Base-by-base conservation (phyloP, 495 filamentous ascomycete genomes). In the Penicillium atrosanguineum region DNA sequence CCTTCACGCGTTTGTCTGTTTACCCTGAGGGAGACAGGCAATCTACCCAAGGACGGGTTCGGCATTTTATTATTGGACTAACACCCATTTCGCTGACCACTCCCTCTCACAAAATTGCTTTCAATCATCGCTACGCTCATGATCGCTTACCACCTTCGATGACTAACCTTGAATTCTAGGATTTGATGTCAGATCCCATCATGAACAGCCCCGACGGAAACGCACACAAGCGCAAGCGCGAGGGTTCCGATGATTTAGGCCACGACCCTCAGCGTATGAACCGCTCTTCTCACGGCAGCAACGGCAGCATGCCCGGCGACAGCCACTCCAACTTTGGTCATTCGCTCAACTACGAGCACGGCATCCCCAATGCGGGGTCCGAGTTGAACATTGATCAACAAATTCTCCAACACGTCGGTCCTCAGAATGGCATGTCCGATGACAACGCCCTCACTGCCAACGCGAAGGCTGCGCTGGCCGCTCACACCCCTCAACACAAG, bases 371-470 rank as follows among this genome's bases (percentile, higher is more conserved):
- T 55, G 53, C 64, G 6, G 58, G 68, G 1, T 60, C 74, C 6
- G 73, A 76, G 39, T 57, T 76, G 15, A 76, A 76, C 52, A 78
- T 78, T 43, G 75, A 78, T 52, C 73, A 79, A 44, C 74, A 77
- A 47, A 75, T 79, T 23, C 63, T 79, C n/a, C 74, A 77, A 36
- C 73, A 76, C 56, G 73, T 79, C 25, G 75, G 74, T 14, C 65
- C 71, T 6, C 72, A 76, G 45, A 79, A 77, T 48, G 74, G 74
- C 39, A 65, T 78, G 44, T 67, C 73, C 3, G 75, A 79, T 50
- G 74, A 79, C 46, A 79, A 72, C 47, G 64, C 71, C 16, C 62
- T 77, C 29, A 79, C 75, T 12, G 75, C 75, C 5, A 74, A 75
- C 50, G 74, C 73, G 2, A 77, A 77, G 54, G 75, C 75, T 25